Conservation (phyloP, 1,284 basidiomycete species). For the Xanthoconium separans region DNA sequence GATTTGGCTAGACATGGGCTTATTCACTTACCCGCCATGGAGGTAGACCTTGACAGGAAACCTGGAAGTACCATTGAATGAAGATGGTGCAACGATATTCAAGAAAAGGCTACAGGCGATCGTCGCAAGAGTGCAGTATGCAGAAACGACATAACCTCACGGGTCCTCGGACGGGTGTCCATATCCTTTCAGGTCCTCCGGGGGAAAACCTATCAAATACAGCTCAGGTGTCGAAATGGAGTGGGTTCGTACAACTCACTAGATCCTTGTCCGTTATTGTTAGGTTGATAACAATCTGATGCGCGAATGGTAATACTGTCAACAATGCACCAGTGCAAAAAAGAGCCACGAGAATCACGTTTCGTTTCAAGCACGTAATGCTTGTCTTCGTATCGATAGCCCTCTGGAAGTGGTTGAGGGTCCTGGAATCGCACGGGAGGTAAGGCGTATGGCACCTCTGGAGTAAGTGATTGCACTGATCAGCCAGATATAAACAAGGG, state of each 20-base stretch:
- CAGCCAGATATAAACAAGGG: background rate
- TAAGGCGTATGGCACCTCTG: slow-evolving; percentile 73
- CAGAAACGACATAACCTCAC: slow-evolving; percentile 35
- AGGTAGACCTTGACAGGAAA: slow-evolving; percentile 73
- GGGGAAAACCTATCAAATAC: background rate
- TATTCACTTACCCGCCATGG: slow-evolving; percentile 56
- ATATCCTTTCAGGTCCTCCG: slow-evolving; percentile 45
- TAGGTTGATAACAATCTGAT: slow-evolving; percentile 58
- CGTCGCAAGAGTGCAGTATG: background rate
- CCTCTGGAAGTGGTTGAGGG: slow-evolving; percentile 52
- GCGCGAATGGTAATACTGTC: background rate
- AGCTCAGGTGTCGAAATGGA: background rate
- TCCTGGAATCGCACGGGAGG: slow-evolving; percentile 63
- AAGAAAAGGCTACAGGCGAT: slow-evolving; percentile 52
- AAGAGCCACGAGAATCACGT: slow-evolving; percentile 41
- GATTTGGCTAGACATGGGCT: background rate
- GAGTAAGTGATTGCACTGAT: background rate
- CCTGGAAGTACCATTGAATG: slow-evolving; percentile 41
- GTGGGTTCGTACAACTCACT: background rate
- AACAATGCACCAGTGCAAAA: background rate
- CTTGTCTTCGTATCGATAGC: slow-evolving; percentile 54
- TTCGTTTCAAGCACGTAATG: slow-evolving; percentile 60
- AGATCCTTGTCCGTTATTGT: slow-evolving; percentile 46
- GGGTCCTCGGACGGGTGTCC: slow-evolving; percentile 69
- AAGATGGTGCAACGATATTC: slow-evolving; percentile 65